Percentiles rank a stretch among this genome's conserved stretches.
Evolutionary conservation across 2,329 filamentous ascomycete genomes (phyloP).

Genomic region (Aspergillus viridinutans): DNA sequence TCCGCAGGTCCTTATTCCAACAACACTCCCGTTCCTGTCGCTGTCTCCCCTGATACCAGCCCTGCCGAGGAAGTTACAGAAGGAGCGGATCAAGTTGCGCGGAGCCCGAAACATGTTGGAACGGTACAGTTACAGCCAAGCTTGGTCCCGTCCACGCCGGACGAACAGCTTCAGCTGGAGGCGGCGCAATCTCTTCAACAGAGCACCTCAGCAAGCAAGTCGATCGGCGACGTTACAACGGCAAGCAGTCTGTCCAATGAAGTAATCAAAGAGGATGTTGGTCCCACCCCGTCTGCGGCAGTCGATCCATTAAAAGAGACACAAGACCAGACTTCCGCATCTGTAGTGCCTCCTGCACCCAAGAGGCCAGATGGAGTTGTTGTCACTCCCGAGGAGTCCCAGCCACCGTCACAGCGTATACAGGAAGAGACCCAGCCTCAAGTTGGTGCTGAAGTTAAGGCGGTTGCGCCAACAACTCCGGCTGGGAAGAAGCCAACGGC

Average conservation of each 20-base stretch:
- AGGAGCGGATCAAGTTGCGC: slow-evolving; percentile 43
- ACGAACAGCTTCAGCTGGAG: slow-evolving; percentile 56
- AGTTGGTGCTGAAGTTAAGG: slow-evolving; percentile 11
- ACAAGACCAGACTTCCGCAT: slow-evolving; percentile 7
- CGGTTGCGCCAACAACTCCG: slow-evolving; percentile 11
- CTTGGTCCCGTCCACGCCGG: slow-evolving; percentile 48
- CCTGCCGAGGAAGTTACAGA: slow-evolving; percentile 58
- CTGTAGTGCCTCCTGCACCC: slow-evolving; percentile 4
- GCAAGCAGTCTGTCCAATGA: slow-evolving; percentile 20
- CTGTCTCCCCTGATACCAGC: slow-evolving; percentile 69
- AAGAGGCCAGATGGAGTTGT: slow-evolving; percentile 12
- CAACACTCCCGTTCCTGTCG: slow-evolving; percentile 65
- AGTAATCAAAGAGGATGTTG: slow-evolving; percentile 23
- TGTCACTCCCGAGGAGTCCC: slow-evolving; percentile 8
- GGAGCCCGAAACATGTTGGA: slow-evolving; percentile 21
- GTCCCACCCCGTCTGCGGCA: slow-evolving; percentile 4
- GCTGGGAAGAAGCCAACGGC: slow-evolving; percentile 25
- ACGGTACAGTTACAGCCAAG: slow-evolving; percentile 21
- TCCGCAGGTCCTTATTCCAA: slow-evolving; percentile 66
- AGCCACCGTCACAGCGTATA: slow-evolving; percentile 10
- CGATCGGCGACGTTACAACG: slow-evolving; percentile 14
- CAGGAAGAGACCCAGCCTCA: slow-evolving; percentile 10
- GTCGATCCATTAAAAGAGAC: slow-evolving; percentile 18
- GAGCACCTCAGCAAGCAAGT: slow-evolving; percentile 17
- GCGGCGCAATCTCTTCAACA: slow-evolving; percentile 47